Evolutionary conservation across 2,329 filamentous ascomycete species (phyloP).

Genomic region (Colletotrichum costaricense): DNA sequence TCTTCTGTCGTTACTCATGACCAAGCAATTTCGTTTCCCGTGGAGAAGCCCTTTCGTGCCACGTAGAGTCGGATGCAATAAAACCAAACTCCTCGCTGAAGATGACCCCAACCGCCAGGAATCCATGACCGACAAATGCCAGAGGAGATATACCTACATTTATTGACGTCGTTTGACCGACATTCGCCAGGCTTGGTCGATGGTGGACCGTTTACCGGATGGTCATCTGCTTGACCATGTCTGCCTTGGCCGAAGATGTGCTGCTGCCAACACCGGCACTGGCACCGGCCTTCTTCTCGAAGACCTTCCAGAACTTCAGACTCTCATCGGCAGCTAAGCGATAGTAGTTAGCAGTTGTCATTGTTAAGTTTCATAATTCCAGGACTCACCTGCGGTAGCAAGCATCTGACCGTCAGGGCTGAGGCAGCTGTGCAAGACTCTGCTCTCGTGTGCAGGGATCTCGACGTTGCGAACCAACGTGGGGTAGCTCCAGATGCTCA

Average conservation of each 20-base stretch:
- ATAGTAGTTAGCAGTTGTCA: conserved; percentile 42
- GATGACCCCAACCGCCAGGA: conserved; percentile 42
- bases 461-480: conserved; percentile 97
- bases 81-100: conserved; percentile 66
- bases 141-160: conserved; percentile 62
- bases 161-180: conserved; percentile 40
- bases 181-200: conserved; percentile 33
- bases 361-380: neutral
- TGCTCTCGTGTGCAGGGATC: conserved; percentile 96
- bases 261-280: conserved; percentile 75
- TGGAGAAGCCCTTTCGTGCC: conserved; percentile 63
- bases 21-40: conserved; percentile 39
- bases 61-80: conserved; percentile 54
- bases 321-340: conserved; percentile 86
- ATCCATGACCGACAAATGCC: conserved; percentile 53
- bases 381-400: conserved; percentile 81
- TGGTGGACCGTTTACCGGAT: conserved; percentile 71
- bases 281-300: conserved; percentile 94
- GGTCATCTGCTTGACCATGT: conserved; percentile 95
- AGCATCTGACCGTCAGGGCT: conserved; percentile 98
- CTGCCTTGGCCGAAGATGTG: conserved; percentile 80
- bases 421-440: conserved; percentile 95
- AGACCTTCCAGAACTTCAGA: conserved; percentile 99
- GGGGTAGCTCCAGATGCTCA: conserved; percentile 99
- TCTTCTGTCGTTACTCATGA: conserved; percentile 33